Conservation (phyloP, 169 alveolate species). For the Plasmodium cynomolgi region DNA sequence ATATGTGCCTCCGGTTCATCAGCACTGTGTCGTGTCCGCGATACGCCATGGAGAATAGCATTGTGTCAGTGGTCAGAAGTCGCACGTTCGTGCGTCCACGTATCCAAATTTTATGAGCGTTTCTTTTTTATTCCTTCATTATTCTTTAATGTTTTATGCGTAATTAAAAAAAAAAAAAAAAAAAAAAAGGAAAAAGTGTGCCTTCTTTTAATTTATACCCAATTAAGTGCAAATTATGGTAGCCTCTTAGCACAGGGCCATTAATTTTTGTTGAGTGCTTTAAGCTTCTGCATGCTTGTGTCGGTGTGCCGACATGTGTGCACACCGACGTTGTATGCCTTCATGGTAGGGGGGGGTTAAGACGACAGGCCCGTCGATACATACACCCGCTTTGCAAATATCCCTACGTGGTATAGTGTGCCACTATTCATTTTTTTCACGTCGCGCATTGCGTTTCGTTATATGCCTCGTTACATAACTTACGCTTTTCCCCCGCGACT, state of each 20-base stretch:
- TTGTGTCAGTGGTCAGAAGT: not conserved
- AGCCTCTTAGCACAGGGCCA: not conserved
- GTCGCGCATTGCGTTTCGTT: not conserved
- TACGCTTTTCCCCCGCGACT: not conserved
- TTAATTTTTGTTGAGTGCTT: not conserved
- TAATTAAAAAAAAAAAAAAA: not conserved
- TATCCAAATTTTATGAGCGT: not conserved
- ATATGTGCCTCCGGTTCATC: not conserved
- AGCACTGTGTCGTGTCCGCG: not conserved
- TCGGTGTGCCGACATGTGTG: not conserved
- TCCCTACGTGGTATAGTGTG: not conserved
- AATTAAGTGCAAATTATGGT: not conserved
- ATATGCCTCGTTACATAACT: not conserved
- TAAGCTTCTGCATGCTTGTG: not conserved
- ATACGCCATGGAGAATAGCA: not conserved
- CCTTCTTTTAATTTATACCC: not conserved
- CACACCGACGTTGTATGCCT: not conserved
- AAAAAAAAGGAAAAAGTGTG: not conserved
- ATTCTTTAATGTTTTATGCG: not conserved
- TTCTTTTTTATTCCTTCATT: not conserved
- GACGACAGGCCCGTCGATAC: not conserved
- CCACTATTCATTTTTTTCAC: not conserved
- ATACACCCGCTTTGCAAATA: not conserved
- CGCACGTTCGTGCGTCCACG: not conserved
- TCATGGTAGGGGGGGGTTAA: not conserved